Base-by-base conservation (phyloP, 1,284 basidiomycete species). In the Testicularia cyperi region DNA sequence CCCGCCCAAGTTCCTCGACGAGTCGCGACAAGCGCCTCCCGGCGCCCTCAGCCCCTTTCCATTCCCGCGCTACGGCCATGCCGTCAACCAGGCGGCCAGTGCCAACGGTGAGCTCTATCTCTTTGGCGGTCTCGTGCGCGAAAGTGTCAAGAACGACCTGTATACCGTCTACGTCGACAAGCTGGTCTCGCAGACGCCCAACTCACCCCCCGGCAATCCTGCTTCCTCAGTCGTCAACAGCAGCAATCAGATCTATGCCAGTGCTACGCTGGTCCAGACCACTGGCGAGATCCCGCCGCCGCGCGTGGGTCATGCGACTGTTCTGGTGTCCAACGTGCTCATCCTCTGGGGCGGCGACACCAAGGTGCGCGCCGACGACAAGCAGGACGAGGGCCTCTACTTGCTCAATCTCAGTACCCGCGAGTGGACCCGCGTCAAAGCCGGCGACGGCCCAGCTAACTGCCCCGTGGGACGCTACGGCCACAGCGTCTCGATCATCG, bases 281-380 rank as follows among this genome's bases (percentile, higher is more conserved):
- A 85, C 83, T 4, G 95, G 95, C 5, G 91, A 95, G 68, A 81
- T 90, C 15, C 95, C 95, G 0, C 84, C 86, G 13, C 86, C 91
- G 0, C 82, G 95, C 62, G 92, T 98, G 14, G 95, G 95, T 0
- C 95, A 99, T 80, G 90, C 92, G 2, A 88, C 88, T 75, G 92
- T 92, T 13, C 85, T 97, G 35, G 90, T 97, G 48, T 91, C 90
- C 78, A 92, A 90, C 70, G 92, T 97, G 35, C 82, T 99, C 66
- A 90, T 98, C 55, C 87, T 97, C 5, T 99, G 95, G 92, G 95
- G 95, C 48, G 95, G 95, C 24, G 95, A 98, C 77, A 98, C 94
- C 3, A 75, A 84, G 75, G 81, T 84, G 16, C 83, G 82, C 54
- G 83, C 84, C 10, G 81, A 82, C 10, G 91, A 94, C 66, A 84